Evolutionary conservation across 208 protist species (phyloP).

Genomic region (Trypanosoma boissoni): DNA sequence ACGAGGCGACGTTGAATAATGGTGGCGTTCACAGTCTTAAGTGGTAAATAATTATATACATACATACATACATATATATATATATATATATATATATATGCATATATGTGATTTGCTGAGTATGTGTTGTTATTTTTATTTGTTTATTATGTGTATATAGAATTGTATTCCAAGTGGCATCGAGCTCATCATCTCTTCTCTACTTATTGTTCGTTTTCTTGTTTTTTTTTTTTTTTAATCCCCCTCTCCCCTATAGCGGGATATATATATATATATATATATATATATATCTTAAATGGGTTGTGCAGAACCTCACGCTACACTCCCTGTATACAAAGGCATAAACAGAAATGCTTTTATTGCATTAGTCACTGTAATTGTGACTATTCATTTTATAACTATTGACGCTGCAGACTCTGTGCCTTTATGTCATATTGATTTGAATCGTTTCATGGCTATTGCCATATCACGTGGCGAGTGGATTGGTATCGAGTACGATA

Average conservation of each 20-base stretch:
- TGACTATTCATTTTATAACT: background rate
- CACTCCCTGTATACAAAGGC: no score
- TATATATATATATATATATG: slow-evolving; percentile 3
- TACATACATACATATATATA: slow-evolving; percentile 5
- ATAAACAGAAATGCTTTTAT: no score
- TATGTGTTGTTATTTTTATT: no score
- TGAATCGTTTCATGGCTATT: slow-evolving; percentile 28
- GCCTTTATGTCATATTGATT: slow-evolving; percentile 41
- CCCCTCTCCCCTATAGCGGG: background rate
- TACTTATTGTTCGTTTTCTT: background rate
- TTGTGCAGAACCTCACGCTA: no score
- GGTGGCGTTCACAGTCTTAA: slow-evolving; percentile 67
- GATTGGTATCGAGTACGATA: slow-evolving; percentile 39
- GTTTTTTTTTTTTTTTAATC: slow-evolving; percentile 15
- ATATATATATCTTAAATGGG: background rate
- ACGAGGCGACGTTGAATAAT: slow-evolving; percentile 39
- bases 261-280: slow-evolving; percentile 2
- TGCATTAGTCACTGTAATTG: no score
- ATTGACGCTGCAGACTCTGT: background rate
- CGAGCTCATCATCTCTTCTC: no score
- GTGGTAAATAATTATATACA: slow-evolving; percentile 35
- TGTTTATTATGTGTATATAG: no score
- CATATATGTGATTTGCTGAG: no score
- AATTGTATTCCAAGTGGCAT: no score
- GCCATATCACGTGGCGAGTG: slow-evolving; percentile 39